Percentiles rank a stretch among this genome's conserved stretches.
Conservation (phyloP, 75 land plant species). For the Azolla pinnata region DNA sequence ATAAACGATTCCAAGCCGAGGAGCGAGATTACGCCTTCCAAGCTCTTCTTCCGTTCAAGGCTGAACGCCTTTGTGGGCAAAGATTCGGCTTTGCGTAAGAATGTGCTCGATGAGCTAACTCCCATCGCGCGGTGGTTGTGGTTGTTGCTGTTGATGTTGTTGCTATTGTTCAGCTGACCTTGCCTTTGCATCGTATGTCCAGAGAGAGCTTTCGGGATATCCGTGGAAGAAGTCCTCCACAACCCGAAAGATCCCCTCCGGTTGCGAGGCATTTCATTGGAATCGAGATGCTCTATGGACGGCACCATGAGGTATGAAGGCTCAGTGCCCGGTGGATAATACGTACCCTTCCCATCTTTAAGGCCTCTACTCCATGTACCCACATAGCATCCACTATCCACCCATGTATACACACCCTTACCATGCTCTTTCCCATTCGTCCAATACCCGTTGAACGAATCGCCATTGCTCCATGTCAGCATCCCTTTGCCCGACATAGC, state of each 20-base stretch:
- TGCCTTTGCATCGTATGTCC: conserved; percentile 3
- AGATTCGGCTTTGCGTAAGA: conserved; percentile 9
- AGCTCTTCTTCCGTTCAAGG: conserved; percentile 15
- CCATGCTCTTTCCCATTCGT: conserved; percentile 55
- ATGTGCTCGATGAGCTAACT: too few relatives aligned
- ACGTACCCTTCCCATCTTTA: conserved; percentile 63
- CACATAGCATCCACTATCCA: conserved; percentile 47
- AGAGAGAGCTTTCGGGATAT: conserved; percentile 6
- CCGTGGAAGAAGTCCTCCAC: conserved; percentile 5
- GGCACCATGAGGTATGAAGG: conserved; percentile 12
- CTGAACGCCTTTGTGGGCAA: conserved; percentile 15
- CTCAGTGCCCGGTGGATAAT: conserved; percentile 45
- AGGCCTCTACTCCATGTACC: conserved; percentile 65
- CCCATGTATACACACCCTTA: conserved; percentile 43
- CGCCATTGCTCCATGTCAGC: conserved; percentile 57
- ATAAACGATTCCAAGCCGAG: not conserved
- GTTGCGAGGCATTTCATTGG: not conserved
- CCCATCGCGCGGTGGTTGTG: too few relatives aligned
- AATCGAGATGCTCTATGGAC: not conserved
- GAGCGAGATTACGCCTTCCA: conserved; percentile 12
- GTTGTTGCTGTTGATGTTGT: conserved; percentile 12
- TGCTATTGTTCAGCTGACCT: conserved; percentile 21
- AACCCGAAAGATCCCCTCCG: not conserved
- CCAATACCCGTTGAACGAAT: conserved; percentile 56
- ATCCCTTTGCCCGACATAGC: conserved; percentile 61